A percentile compares a stretch with the other conserved stretches of the same genome.
Evolutionary conservation across 2,329 filamentous ascomycete species (phyloP).

Genomic region (Alternaria infectoria): DNA sequence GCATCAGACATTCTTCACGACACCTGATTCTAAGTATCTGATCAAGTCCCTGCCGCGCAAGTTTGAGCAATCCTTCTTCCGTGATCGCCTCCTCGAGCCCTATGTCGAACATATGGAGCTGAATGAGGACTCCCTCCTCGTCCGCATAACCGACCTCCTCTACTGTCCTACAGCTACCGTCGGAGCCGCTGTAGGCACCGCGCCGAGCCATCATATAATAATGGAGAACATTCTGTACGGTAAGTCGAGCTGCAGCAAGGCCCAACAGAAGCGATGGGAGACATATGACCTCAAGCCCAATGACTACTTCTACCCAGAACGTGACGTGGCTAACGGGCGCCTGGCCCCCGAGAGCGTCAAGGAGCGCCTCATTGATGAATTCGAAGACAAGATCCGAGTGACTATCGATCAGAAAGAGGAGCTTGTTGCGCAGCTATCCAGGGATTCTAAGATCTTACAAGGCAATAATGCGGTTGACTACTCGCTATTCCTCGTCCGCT

Average conservation of each 20-base stretch:
- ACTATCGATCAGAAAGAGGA: conserved; percentile 61
- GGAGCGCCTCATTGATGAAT: conserved; percentile 69
- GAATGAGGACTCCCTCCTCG: conserved; percentile 67
- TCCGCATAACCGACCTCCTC: conserved; percentile 75
- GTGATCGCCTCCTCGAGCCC: conserved; percentile 67
- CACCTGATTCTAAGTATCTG: conserved; percentile 69
- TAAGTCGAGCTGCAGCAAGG: conserved; percentile 52
- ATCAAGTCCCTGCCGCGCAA: conserved; percentile 73
- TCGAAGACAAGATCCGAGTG: conserved; percentile 69
- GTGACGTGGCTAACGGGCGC: conserved; percentile 70
- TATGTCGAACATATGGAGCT: conserved; percentile 69
- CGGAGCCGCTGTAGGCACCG: conserved; percentile 64
- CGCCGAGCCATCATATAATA: conserved; percentile 74
- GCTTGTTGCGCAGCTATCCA: conserved; percentile 62
- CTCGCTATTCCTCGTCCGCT: conserved; percentile 73
- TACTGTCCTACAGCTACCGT: conserved; percentile 62
- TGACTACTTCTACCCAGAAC: conserved; percentile 77
- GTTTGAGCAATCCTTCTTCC: conserved; percentile 75
- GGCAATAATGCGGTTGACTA: conserved; percentile 74
- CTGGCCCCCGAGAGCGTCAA: conserved; percentile 70
- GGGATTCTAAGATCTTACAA: conserved; percentile 69
- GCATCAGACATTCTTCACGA: conserved; percentile 70
- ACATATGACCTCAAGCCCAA: conserved; percentile 77
- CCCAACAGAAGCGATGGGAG: conserved; percentile 64
- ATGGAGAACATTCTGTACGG: conserved; percentile 79